A percentile compares a stretch with the other conserved stretches of the same genome.
Conservation (phyloP, 345 rosid genomes). For the Litchi chinensis region DNA sequence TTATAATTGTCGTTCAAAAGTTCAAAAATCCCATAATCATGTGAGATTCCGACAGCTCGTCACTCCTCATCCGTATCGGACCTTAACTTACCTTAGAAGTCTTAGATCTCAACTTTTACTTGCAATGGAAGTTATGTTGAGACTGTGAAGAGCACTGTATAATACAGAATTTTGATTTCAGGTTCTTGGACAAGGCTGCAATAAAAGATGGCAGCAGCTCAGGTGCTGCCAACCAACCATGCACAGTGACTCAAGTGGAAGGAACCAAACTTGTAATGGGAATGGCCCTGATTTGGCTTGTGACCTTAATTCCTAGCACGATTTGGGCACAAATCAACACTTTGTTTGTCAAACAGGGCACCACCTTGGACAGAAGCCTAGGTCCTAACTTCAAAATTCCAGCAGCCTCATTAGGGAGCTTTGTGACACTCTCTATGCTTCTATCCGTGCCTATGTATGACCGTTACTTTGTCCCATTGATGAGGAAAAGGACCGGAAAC, state of each 20-base stretch:
- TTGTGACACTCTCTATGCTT: slow-evolving; percentile 86
- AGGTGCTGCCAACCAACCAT: slow-evolving; percentile 36
- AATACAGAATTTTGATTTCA: slow-evolving; percentile 19
- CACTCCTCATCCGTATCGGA: too few relatives aligned
- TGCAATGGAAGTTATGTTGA: too few relatives aligned
- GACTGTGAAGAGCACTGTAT: too few relatives aligned
- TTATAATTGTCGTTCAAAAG: background rate
- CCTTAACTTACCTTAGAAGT: too few relatives aligned
- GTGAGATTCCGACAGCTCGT: background rate
- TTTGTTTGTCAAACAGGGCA: slow-evolving; percentile 88
- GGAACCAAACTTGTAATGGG: slow-evolving; percentile 70
- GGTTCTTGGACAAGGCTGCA: slow-evolving; percentile 94
- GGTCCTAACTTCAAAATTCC: slow-evolving; percentile 71
- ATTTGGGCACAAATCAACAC: slow-evolving; percentile 95
- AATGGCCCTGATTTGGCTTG: slow-evolving; percentile 74
- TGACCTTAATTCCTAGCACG: slow-evolving; percentile 78
- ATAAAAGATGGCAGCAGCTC: slow-evolving; percentile 41
- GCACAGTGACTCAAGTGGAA: slow-evolving; percentile 89
- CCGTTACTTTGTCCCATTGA: slow-evolving; percentile 74
- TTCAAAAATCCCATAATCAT: background rate
- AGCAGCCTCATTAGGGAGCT: slow-evolving; percentile 81
- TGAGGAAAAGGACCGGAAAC: slow-evolving; percentile 66
- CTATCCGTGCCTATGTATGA: slow-evolving; percentile 81
- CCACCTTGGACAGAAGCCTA: slow-evolving; percentile 65
- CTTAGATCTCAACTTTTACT: too few relatives aligned